Evolutionary conservation across 2,329 filamentous ascomycete species (phyloP).

Genomic region (Neopestalotiopsis sp.): DNA sequence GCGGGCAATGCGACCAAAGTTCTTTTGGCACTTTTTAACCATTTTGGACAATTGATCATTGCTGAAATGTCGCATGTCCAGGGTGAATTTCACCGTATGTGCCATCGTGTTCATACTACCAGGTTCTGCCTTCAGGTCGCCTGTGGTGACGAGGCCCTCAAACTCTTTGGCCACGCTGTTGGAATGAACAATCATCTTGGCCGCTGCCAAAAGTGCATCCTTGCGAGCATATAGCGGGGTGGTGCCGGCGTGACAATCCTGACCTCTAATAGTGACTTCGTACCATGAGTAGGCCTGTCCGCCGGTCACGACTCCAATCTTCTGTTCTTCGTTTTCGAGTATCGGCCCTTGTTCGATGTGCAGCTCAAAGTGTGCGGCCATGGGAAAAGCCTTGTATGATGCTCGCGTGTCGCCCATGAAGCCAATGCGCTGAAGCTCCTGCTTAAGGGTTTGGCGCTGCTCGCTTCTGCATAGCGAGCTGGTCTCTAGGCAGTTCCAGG

Average conservation of each 20-base stretch:
- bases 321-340: constrained; percentile 67
- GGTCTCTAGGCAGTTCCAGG: constrained; percentile 54
- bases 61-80: constrained; percentile 60
- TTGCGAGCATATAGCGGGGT: constrained; percentile 70
- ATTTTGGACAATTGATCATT: constrained; percentile 46
- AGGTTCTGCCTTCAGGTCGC: neutral
- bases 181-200: neutral
- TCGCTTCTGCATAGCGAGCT: neutral
- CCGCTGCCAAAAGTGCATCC: constrained; percentile 71
- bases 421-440: constrained; percentile 73
- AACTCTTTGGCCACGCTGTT: neutral
- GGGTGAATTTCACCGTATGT: neutral
- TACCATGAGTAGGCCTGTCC: constrained; percentile 80
- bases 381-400: constrained; percentile 46
- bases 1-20: constrained; percentile 65
- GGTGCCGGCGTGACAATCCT: constrained; percentile 75
- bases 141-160: neutral
- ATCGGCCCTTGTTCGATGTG: constrained; percentile 86
- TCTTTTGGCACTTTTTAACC: no score
- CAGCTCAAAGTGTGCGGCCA: constrained; percentile 80
- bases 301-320: constrained; percentile 72
- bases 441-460: constrained; percentile 21
- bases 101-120: neutral
- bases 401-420: constrained; percentile 67
- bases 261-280: constrained; percentile 66